Percentiles rank a stretch among this genome's conserved stretches.
These are phyloP conservation scores for Leptoxyphium fumago DNA, from an alignment of 2,329 filamentous ascomycete species.

Conservation along the genomic window DNA sequence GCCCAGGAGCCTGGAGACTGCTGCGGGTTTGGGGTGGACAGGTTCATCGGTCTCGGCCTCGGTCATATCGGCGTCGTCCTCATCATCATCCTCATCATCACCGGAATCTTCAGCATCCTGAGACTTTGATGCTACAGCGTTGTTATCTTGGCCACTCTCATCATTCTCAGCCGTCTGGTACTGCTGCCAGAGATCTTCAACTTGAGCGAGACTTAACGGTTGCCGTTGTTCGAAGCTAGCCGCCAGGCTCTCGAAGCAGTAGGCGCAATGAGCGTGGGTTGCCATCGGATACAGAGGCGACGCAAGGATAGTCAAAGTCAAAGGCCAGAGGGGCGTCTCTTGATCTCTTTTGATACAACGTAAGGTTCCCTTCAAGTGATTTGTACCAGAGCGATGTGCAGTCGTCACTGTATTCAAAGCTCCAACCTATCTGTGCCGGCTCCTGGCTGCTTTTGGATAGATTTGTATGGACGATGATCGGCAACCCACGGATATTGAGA, in stretches of 20 bases:
- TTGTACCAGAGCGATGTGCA: too few relatives aligned
- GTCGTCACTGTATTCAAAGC: too few relatives aligned
- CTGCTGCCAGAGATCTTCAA: conserved; percentile 54
- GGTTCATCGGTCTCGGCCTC: conserved; percentile 9
- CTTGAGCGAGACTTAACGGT: conserved; percentile 49
- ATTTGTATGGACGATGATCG: too few relatives aligned
- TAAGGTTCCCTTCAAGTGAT: too few relatives aligned
- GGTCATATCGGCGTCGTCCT: conserved; percentile 15
- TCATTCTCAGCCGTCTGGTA: conserved; percentile 28
- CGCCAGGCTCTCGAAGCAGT: conserved; percentile 78
- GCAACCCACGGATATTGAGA: too few relatives aligned
- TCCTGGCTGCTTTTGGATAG: too few relatives aligned
- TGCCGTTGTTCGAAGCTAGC: conserved; percentile 59
- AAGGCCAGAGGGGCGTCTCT: too few relatives aligned
- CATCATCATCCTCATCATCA: conserved; percentile 8
- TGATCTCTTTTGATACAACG: too few relatives aligned
- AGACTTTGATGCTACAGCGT: conserved; percentile 18
- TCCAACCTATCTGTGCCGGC: too few relatives aligned
- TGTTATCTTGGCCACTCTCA: conserved; percentile 20
- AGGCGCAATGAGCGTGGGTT: conserved; percentile 69
- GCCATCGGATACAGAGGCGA: conserved; percentile 46
- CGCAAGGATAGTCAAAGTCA: too few relatives aligned
- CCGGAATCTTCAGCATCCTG: conserved; percentile 27
- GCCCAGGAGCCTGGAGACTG: conserved; percentile 28
- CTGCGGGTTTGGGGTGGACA: conserved; percentile 21